Evolutionary conservation across 1,284 basidiomycete genomes (phyloP), one percentile per base, ranked within the genome.

Genomic region (Heterobasidion parviporum): DNA sequence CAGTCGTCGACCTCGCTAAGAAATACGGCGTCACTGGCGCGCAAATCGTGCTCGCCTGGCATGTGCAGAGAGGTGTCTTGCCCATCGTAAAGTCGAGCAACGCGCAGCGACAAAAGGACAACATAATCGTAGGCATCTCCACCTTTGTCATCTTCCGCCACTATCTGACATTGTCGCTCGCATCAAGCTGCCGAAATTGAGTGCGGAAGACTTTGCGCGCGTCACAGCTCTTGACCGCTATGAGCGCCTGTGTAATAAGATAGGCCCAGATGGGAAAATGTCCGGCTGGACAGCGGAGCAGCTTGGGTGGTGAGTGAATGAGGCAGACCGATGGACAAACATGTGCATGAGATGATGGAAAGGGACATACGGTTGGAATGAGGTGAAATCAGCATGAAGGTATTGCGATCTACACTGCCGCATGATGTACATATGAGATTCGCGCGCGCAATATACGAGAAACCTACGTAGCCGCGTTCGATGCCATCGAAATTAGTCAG

Each of bases 1-100:
- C 70, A 7, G 73, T 78, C 53, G 65, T 67, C 18, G 67, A 69
- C 49, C 63, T 79, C 12, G 75, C 76, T 1, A 61, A 64, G 51
- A 79, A 77, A 57, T 75, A 78, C 59, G 67, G 69, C 7, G 72
- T 70, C 1, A 67, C 70, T 1, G 67, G 75, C 1, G 69, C 67
- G 2, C 75, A 78, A 60, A 61, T 77, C 34, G 70, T 73, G 34
- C 65, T 79, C 4, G 71, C 72, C 1, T 79, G 77, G 76, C 76
- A 78, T 59, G 52, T 76, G 32, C 64, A 70, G 6, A 67, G 77
- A 26, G 73, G 72, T 5, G 70, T 70, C 10, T 62, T 67, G 18
- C 68, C 69, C 10, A 65, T 75, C 8, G 74, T 77, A 0, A 76
- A 74, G 65, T 76, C 74, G 58, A 66, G 68, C 9, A 70, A 75